A percentile compares a stretch with the other conserved stretches of the same genome.
Conservation (phyloP, 2,329 filamentous ascomycete species). For the Fusarium torulosum region DNA sequence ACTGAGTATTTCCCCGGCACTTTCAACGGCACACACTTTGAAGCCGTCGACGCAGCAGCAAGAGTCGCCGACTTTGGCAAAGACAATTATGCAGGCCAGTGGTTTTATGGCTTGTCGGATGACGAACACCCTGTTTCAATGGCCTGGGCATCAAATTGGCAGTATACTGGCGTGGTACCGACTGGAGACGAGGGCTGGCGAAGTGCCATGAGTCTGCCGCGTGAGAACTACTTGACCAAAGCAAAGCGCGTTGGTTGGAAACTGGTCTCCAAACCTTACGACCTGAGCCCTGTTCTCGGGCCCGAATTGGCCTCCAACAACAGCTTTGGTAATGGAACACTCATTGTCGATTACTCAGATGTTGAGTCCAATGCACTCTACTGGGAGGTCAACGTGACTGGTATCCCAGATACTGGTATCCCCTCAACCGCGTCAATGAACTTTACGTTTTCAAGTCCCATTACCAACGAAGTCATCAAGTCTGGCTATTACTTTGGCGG, state of each 20-base stretch:
- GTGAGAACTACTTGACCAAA: slow-evolving; percentile 65
- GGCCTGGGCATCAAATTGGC: slow-evolving; percentile 55
- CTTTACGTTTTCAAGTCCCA: slow-evolving; percentile 47
- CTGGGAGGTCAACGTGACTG: slow-evolving; percentile 66
- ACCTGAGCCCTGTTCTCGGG: slow-evolving; percentile 62
- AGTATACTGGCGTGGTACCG: slow-evolving; percentile 50
- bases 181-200: slow-evolving; percentile 51
- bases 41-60: slow-evolving; percentile 47
- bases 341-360: slow-evolving; percentile 63
- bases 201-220: slow-evolving; percentile 54
- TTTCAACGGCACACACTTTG: slow-evolving; percentile 75
- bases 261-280: slow-evolving; percentile 63
- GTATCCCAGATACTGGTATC: slow-evolving; percentile 40
- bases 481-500: slow-evolving; percentile 48
- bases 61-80: slow-evolving; percentile 53
- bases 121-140: slow-evolving; percentile 50
- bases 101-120: slow-evolving; percentile 48
- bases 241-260: slow-evolving; percentile 64
- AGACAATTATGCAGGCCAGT: slow-evolving; percentile 55
- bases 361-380: slow-evolving; percentile 61
- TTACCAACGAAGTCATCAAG: slow-evolving; percentile 45
- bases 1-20: slow-evolving; percentile 68
- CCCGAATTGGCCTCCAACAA: slow-evolving; percentile 58
- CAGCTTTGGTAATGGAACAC: slow-evolving; percentile 60
- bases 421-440: slow-evolving; percentile 46